A percentile compares a stretch with the other conserved stretches of the same genome.
phyloP scores from a whole-genome alignment of 257 asterid species.

The Forsythia viridissima region DNA sequence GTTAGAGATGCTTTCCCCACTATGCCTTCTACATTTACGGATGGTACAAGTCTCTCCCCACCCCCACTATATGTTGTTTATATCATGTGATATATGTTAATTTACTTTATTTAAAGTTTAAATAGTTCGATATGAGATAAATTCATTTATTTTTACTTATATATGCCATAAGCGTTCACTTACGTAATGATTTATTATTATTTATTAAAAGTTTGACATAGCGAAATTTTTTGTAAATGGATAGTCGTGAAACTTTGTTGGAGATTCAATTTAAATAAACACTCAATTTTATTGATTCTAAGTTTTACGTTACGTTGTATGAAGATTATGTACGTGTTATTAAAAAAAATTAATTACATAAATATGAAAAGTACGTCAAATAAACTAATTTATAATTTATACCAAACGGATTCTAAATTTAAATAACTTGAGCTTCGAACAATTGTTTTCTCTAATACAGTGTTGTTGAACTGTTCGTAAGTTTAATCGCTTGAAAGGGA shows the following conservation, averaged over 20 bases:
- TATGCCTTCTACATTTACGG: constrained; percentile 42
- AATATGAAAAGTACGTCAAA: background rate
- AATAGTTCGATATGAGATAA: background rate
- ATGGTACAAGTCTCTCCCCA: constrained; percentile 14
- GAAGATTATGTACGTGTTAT: background rate
- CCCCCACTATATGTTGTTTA: background rate
- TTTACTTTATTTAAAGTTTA: background rate
- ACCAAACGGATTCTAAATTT: too few relatives aligned
- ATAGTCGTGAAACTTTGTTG: background rate
- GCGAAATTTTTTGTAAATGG: background rate
- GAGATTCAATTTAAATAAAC: too few relatives aligned
- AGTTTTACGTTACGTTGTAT: too few relatives aligned
- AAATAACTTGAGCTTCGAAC: background rate
- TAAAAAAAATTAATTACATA: background rate
- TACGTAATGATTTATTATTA: background rate
- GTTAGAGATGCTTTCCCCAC: constrained; percentile 66
- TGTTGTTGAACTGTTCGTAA: too few relatives aligned
- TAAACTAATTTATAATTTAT: too few relatives aligned
- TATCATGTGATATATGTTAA: background rate
- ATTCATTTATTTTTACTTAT: too few relatives aligned
- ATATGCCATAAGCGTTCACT: too few relatives aligned
- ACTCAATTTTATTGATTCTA: background rate
- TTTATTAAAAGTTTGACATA: too few relatives aligned
- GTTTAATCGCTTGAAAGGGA: background rate
- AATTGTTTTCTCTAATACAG: background rate